Base-by-base conservation (phyloP, 2,329 filamentous ascomycete species). In the Coniella lustricola region DNA sequence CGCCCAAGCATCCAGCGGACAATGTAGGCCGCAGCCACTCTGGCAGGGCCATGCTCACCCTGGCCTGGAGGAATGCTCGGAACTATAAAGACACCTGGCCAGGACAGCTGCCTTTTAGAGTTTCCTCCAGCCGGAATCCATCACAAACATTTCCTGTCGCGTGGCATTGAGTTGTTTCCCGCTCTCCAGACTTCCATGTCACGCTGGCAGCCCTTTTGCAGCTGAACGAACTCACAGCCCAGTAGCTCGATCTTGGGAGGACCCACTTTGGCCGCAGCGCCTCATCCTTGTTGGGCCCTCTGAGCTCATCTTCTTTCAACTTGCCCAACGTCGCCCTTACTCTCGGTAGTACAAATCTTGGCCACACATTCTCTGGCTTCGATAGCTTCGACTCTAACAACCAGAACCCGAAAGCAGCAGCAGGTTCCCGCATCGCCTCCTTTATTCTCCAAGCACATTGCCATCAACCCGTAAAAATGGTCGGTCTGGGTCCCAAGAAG, bases 401-500 rank as follows among this genome's bases (percentile, higher is more conserved):
- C 38, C 18, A 25, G 37, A 13, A 29, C 41, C 13, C 37, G 13
- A 31, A 13, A n/a, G 21, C 29, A 33, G 32, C 31, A 16, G 16
- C 31, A n/a, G 16, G 29, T 21, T 14, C 38, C 29, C 32, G 35
- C 18, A 21, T n/a, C 9, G 18, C 3, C 13, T 35, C 13, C 40
- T 43, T 22, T 10, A 4, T 17, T 25, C 13, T 17, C 33, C 32
- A n/a, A 25, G 4, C 10, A 14, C 46, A n/a, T 18, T 40, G n/a
- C 35, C n/a, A 10, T n/a, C 37, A 45, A 45, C 7, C 33, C 47
- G 46, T 54, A 57, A 66, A 50, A 43, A 85, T 85, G 82, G 80
- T 84, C 57, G 76, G 77, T 60, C 59, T 82, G 53, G 78, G 79
- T 62, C 77, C 82, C 55, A 81, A 79, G 65, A 77, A 74, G 62